Evolutionary conservation across 331 rosid genomes (phyloP).

Genomic region (Rhamnella rubrinervis): DNA sequence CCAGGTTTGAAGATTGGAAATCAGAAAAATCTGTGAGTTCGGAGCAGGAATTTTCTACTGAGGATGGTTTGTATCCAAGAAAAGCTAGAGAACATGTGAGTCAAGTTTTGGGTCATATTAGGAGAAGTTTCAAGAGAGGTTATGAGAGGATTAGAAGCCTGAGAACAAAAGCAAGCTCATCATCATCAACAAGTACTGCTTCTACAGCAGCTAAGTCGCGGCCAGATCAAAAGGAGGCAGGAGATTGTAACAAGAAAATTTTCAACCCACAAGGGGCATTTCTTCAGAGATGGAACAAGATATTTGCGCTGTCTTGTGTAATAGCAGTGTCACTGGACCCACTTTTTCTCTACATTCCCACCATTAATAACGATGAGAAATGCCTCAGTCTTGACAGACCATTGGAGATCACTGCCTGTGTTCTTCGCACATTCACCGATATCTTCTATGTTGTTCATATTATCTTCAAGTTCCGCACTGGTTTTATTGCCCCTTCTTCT

Average conservation of each 20-base stretch:
- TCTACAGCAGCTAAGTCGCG: slow-evolving; percentile 2
- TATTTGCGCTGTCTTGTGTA: slow-evolving; percentile 70
- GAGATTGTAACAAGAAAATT: slow-evolving; percentile 29
- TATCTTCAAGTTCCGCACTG: slow-evolving; percentile 76
- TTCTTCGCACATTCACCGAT: slow-evolving; percentile 79
- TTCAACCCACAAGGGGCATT: slow-evolving; percentile 75
- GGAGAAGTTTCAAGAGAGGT: slow-evolving; percentile 23
- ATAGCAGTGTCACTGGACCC: slow-evolving; percentile 82
- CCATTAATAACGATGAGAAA: slow-evolving; percentile 13
- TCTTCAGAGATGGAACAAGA: slow-evolving; percentile 86
- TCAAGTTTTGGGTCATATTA: slow-evolving; percentile 18
- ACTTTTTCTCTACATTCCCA: slow-evolving; percentile 69
- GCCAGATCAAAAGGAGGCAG: slow-evolving; percentile 24
- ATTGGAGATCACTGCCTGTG: slow-evolving; percentile 51
- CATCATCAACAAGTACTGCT: neutral
- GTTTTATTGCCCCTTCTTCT: slow-evolving; percentile 84
- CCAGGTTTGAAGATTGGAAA: slow-evolving; percentile 61
- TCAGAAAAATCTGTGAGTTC: slow-evolving; percentile 45
- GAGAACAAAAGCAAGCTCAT: slow-evolving; percentile 3
- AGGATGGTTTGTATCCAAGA: slow-evolving; percentile 26
- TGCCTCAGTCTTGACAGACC: slow-evolving; percentile 42
- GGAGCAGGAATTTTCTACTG: slow-evolving; percentile 29
- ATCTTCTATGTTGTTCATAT: slow-evolving; percentile 67
- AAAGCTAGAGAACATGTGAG: slow-evolving; percentile 30
- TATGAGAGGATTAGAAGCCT: slow-evolving; percentile 26